Evolutionary conservation across 2,329 filamentous ascomycete genomes (phyloP).

Genomic region (Aspergillus sp.): DNA sequence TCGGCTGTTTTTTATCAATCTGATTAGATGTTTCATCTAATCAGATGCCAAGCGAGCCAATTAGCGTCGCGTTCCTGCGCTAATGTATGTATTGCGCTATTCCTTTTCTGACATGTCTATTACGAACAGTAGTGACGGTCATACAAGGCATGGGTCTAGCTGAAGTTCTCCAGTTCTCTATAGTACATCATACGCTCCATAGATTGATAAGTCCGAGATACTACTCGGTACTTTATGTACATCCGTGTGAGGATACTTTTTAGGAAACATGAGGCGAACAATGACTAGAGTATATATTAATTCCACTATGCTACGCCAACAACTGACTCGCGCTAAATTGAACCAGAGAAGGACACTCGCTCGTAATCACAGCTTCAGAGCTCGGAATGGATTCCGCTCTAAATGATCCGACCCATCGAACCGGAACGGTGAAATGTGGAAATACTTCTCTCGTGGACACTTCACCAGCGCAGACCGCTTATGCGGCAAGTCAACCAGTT

Average conservation of each 20-base stretch:
- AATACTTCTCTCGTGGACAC: slow-evolving; percentile 62
- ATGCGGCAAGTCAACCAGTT: slow-evolving; percentile 65
- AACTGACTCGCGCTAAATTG: background rate
- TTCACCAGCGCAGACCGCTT: slow-evolving; percentile 63
- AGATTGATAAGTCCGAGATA: background rate
- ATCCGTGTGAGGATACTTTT: background rate
- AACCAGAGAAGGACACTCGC: background rate
- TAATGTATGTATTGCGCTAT: background rate
- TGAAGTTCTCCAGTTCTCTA: too few species aligned
- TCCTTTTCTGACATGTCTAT: background rate
- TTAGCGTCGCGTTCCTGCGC: background rate
- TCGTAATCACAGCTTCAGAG: slow-evolving; percentile 13
- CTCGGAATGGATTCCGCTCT: slow-evolving; percentile 14
- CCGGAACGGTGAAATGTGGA: slow-evolving; percentile 50
- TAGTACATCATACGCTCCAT: background rate
- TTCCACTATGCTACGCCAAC: too few species aligned
- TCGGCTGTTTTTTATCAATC: background rate
- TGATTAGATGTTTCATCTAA: slow-evolving; percentile 28
- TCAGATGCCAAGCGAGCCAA: slow-evolving; percentile 12
- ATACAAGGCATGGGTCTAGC: too few species aligned
- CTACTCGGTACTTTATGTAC: background rate
- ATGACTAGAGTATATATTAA: background rate
- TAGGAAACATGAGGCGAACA: background rate
- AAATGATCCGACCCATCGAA: slow-evolving; percentile 15
- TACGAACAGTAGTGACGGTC: too few species aligned